phyloP scores from a whole-genome alignment of 495 filamentous ascomycete species.

The Aspergillus bertholletiae region DNA sequence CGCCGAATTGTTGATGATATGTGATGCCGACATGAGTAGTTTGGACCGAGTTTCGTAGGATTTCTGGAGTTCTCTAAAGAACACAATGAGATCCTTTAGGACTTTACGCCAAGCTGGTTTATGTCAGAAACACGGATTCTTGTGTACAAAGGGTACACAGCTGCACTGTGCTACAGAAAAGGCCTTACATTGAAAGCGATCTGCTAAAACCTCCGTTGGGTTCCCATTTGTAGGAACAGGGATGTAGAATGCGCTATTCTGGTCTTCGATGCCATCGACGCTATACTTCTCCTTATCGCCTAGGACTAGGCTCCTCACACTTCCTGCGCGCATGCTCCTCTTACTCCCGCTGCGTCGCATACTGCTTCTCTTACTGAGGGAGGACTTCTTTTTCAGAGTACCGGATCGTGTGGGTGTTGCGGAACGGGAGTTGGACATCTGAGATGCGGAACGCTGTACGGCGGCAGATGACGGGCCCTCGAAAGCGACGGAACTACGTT shows the following conservation, averaged over 20 bases:
- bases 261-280: constrained; percentile 60
- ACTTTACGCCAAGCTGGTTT: constrained; percentile 85
- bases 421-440: constrained; percentile 48
- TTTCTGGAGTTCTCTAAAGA: constrained; percentile 88
- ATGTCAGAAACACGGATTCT: constrained; percentile 10
- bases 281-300: constrained; percentile 55
- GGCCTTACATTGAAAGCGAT: constrained; percentile 79
- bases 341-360: constrained; percentile 77
- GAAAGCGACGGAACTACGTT: constrained; percentile 57
- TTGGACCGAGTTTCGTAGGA: constrained; percentile 88
- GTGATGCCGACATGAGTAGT: constrained; percentile 75
- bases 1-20: constrained; percentile 75
- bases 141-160: not conserved
- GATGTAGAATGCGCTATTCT: constrained; percentile 80
- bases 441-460: constrained; percentile 49
- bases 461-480: constrained; percentile 44
- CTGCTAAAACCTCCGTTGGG: constrained; percentile 86
- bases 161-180: not conserved
- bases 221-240: constrained; percentile 84
- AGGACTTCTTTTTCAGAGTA: constrained; percentile 83
- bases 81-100: constrained; percentile 89
- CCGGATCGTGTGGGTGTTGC: constrained; percentile 63
- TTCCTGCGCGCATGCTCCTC: constrained; percentile 72
- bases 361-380: constrained; percentile 67
- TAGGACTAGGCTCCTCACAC: constrained; percentile 69